Evolutionary conservation across 1,139 yeast genomes (phyloP).

Genomic region (Nakaseomyces sp.): DNA sequence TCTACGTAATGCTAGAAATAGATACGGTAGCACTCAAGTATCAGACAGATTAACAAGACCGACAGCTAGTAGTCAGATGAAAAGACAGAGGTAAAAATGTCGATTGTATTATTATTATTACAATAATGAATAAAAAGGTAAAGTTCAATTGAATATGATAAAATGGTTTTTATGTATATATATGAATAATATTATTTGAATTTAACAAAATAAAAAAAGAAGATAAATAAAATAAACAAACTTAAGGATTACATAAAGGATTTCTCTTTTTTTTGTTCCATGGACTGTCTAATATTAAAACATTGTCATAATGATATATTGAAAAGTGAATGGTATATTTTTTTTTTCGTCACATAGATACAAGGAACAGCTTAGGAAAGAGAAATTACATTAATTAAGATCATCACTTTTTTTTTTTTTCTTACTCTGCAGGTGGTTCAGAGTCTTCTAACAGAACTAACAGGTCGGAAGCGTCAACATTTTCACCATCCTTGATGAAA

Average conservation of each 20-base stretch:
- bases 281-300: no score
- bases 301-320: no score
- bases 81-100: constrained; percentile 2
- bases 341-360: no score
- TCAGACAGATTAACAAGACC: constrained; percentile 6
- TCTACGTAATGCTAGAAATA: constrained; percentile 4
- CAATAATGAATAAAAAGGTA: not conserved
- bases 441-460: constrained; percentile 32
- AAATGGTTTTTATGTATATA: not conserved
- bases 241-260: not conserved
- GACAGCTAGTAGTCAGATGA: constrained; percentile 7
- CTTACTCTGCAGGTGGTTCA: constrained; percentile 3
- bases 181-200: not conserved
- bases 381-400: no score
- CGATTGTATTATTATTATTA: not conserved
- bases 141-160: not conserved
- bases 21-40: constrained; percentile 4
- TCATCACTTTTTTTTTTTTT: no score
- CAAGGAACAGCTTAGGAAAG: no score
- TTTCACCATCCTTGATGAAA: constrained; percentile 78
- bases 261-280: not conserved
- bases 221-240: not conserved
- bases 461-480: constrained; percentile 89
- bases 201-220: not conserved
- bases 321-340: no score